Conservation (phyloP, 306 rosid genomes). For the Glycine tomentella region DNA sequence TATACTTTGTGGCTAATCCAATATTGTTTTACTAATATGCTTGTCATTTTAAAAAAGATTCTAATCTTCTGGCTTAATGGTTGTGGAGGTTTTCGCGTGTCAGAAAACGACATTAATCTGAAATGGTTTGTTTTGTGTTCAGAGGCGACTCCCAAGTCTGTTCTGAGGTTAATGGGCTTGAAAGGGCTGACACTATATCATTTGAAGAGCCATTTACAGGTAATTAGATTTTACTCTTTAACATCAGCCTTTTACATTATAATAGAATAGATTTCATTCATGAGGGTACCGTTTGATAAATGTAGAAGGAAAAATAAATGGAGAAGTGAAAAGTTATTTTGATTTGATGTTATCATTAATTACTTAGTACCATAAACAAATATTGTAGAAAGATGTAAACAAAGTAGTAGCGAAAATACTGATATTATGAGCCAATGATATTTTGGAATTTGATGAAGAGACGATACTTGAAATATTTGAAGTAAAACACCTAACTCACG, state of each 20-base stretch:
- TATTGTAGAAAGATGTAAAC: no score
- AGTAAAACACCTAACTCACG: neutral
- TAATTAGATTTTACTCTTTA: conserved; percentile 37
- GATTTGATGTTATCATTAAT: no score
- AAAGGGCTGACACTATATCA: conserved; percentile 96
- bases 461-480: conserved; percentile 5
- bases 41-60: neutral
- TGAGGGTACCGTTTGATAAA: neutral
- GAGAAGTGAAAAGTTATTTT: no score
- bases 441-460: conserved; percentile 16
- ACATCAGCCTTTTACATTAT: neutral
- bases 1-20: neutral
- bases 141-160: conserved; percentile 98
- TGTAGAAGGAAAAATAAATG: neutral
- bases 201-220: conserved; percentile 99
- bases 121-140: conserved; percentile 47
- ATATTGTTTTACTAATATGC: neutral
- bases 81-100: neutral
- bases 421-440: neutral
- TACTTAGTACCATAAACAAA: no score
- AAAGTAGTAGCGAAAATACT: neutral
- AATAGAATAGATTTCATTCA: neutral
- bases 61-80: neutral
- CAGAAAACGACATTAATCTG: conserved; percentile 27
- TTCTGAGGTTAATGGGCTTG: conserved; percentile 88